Evolutionary conservation across 179 eudicot species (phyloP).

Genomic region (Spinacia oleracea): DNA sequence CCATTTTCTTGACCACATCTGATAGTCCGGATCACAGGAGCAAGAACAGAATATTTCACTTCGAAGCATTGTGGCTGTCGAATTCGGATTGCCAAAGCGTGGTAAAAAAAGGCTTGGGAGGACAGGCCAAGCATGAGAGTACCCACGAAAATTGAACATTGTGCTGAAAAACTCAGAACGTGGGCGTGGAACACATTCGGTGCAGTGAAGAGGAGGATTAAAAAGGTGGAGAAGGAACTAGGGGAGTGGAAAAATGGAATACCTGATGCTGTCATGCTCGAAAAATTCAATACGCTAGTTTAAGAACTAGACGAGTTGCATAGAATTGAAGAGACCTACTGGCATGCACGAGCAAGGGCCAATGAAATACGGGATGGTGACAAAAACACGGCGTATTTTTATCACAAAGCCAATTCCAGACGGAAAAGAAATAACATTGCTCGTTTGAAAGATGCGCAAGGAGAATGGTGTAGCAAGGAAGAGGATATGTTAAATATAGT

Average conservation of each 20-base stretch:
- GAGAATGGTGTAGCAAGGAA: too few species aligned
- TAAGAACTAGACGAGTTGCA: not conserved
- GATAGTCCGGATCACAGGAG: rapidly evolving
- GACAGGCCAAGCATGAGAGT: not conserved
- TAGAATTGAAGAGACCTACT: not conserved
- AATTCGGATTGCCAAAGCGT: not conserved
- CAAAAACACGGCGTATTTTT: not conserved
- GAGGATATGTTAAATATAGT: too few species aligned
- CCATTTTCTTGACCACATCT: not conserved
- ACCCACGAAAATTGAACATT: not conserved
- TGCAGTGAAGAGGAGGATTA: not conserved
- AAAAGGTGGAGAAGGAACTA: not conserved
- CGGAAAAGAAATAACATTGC: not conserved
- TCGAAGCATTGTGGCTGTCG: not conserved
- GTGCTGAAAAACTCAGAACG: not conserved
- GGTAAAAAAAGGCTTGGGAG: not conserved
- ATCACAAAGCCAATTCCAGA: not conserved
- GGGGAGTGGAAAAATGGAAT: not conserved
- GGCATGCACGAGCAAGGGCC: not conserved
- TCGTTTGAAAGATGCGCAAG: not conserved
- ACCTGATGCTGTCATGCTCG: not conserved
- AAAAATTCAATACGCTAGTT: not conserved
- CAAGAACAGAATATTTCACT: not conserved
- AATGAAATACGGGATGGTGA: not conserved
- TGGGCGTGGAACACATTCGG: not conserved